phyloP scores from a whole-genome alignment of 306 rosid species.

The Malus sylvestris region DNA sequence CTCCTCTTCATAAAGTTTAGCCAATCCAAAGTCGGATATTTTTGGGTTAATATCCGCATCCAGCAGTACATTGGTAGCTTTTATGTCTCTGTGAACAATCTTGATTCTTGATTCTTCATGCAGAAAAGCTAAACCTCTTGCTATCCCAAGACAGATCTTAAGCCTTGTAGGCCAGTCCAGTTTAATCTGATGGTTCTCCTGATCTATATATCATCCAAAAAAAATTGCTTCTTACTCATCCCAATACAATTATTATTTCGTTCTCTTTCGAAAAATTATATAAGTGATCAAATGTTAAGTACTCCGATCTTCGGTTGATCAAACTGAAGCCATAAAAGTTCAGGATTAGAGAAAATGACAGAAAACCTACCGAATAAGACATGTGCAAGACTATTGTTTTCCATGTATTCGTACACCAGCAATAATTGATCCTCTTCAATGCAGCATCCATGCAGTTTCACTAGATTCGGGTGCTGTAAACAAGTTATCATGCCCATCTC shows the following conservation, averaged over 20 bases:
- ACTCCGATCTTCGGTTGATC: background rate
- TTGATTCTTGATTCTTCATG: constrained; percentile 55
- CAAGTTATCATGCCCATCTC: constrained; percentile 63
- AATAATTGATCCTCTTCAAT: constrained; percentile 51
- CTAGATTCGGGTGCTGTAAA: constrained; percentile 70
- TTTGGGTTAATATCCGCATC: constrained; percentile 47
- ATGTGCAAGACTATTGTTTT: constrained; percentile 56
- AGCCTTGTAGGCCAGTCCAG: constrained; percentile 50
- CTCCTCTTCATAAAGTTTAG: constrained; percentile 47
- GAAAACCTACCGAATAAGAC: constrained; percentile 42
- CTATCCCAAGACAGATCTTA: constrained; percentile 52
- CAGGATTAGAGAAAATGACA: too few species aligned
- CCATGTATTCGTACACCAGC: constrained; percentile 67
- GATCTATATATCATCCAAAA: constrained; percentile 20
- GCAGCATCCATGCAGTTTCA: constrained; percentile 61
- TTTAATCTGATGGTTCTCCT: constrained; percentile 11
- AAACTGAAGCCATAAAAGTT: background rate
- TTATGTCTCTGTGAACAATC: constrained; percentile 62
- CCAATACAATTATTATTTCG: too few species aligned
- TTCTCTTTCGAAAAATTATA: background rate
- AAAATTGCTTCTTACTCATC: background rate
- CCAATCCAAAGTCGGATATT: constrained; percentile 62
- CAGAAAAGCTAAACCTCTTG: constrained; percentile 60
- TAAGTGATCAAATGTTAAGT: background rate
- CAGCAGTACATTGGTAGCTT: constrained; percentile 57